phyloP scores from a whole-genome alignment of 345 rosid species.

The Hevea brasiliensis region DNA sequence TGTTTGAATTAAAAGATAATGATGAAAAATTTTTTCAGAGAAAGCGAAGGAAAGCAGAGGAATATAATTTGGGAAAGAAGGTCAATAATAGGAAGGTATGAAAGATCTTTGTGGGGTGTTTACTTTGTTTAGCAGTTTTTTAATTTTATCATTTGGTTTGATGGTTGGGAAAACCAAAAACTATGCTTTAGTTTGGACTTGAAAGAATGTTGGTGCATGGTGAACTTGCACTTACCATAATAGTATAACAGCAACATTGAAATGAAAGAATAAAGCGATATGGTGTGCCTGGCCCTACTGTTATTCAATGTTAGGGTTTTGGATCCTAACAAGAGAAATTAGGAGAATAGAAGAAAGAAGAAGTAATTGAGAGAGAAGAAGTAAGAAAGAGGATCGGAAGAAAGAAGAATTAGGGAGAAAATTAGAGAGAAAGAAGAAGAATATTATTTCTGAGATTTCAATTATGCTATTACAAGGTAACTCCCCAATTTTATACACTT shows the following conservation, averaged over 20 bases:
- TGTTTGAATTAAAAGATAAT: neutral
- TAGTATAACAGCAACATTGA: neutral
- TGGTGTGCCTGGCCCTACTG: neutral
- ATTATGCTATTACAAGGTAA: too few relatives aligned
- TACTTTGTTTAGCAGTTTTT: neutral
- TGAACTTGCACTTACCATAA: neutral
- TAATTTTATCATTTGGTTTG: neutral
- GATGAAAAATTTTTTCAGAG: conserved; percentile 48
- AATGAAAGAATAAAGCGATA: neutral
- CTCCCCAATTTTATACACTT: too few relatives aligned
- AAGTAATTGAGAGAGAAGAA: too few relatives aligned
- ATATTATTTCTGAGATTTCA: too few relatives aligned
- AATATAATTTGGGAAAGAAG: conserved; percentile 57
- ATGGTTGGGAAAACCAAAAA: neutral
- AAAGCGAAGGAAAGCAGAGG: conserved; percentile 86
- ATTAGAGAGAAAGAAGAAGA: too few relatives aligned
- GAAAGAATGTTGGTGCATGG: neutral
- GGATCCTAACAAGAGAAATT: too few relatives aligned
- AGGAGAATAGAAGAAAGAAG: too few relatives aligned
- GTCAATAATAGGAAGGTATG: conserved; percentile 65
- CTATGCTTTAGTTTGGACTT: neutral
- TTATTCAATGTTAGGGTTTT: too few relatives aligned
- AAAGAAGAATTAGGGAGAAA: too few relatives aligned
- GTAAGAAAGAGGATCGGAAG: too few relatives aligned
- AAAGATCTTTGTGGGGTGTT: neutral